Evolutionary conservation across 169 alveolate genomes (phyloP).

Genomic region (Cryptosporidium sp.): DNA sequence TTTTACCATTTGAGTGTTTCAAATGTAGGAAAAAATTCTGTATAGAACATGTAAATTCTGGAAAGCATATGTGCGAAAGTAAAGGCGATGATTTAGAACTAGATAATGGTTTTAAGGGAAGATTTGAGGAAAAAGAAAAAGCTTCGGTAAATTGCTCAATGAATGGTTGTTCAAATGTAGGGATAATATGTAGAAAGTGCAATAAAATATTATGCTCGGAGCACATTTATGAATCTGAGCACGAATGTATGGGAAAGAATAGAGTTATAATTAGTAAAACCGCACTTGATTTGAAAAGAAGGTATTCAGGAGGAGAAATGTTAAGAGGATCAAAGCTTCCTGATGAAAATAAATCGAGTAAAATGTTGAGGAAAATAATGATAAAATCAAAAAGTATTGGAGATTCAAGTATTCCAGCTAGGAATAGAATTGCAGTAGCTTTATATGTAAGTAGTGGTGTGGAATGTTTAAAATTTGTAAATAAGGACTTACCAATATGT

Average conservation of each 20-base stretch:
- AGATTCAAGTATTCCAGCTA: constrained; percentile 17
- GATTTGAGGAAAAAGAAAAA: not conserved
- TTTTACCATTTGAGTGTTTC: constrained; percentile 35
- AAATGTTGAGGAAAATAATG: constrained; percentile 39
- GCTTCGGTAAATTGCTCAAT: constrained; percentile 1
- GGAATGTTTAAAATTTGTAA: constrained; percentile 4
- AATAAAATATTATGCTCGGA: constrained; percentile 8
- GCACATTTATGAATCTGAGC: constrained; percentile 36
- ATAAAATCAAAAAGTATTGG: constrained; percentile 63
- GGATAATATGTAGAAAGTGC: constrained; percentile 28
- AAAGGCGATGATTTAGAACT: not conserved
- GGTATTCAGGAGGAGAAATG: constrained; percentile 11
- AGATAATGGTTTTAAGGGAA: not conserved
- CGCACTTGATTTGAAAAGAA: not conserved
- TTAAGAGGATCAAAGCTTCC: constrained; percentile 45
- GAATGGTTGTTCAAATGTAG: not conserved
- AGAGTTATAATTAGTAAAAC: not conserved
- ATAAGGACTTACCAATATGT: constrained; percentile 42
- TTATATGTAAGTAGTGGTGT: constrained; percentile 8
- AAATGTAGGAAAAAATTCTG: constrained; percentile 20
- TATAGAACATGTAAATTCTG: constrained; percentile 22
- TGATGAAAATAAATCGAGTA: not conserved
- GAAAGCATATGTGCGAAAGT: constrained; percentile 15
- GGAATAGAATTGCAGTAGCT: constrained; percentile 38
- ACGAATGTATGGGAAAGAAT: not conserved